Percentiles rank a stretch among this genome's conserved stretches.
phyloP scores from a whole-genome alignment of 2,329 filamentous ascomycete genomes.

The Claviceps paspali region DNA sequence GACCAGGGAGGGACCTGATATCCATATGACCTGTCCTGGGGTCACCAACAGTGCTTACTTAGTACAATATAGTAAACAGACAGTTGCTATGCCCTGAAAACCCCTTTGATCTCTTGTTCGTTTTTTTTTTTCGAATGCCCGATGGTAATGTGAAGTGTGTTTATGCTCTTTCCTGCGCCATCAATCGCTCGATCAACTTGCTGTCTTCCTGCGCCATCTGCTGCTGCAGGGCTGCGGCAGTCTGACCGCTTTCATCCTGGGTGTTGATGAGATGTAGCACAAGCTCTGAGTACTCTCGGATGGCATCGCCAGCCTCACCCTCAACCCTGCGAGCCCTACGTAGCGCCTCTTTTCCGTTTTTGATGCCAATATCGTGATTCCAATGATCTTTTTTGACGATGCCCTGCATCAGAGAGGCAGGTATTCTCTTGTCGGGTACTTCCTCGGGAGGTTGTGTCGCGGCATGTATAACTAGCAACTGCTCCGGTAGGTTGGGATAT shows the following conservation, averaged over 20 bases:
- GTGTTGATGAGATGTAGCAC: conserved; percentile 32
- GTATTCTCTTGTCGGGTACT: conserved; percentile 13
- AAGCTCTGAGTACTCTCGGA: conserved; percentile 45
- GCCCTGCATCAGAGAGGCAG: conserved; percentile 19
- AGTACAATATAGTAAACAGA: conserved; percentile 1
- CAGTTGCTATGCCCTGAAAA: not conserved
- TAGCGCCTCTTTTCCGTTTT: conserved; percentile 38
- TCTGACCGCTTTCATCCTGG: conserved; percentile 15
- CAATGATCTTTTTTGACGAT: conserved; percentile 29
- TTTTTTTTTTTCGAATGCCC: not conserved
- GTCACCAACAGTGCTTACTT: conserved; percentile 1
- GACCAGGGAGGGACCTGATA: conserved; percentile 6
- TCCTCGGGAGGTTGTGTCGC: conserved; percentile 32
- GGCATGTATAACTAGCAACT: conserved; percentile 32
- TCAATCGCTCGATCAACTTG: conserved; percentile 32
- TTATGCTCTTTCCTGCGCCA: conserved; percentile 28
- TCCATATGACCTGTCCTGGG: not conserved
- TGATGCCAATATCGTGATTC: conserved; percentile 42
- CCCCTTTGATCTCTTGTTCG: not conserved
- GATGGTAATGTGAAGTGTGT: not conserved
- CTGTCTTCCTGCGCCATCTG: conserved; percentile 32
- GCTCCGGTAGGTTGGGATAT: conserved; percentile 33
- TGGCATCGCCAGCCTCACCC: conserved; percentile 40
- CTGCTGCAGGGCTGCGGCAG: conserved; percentile 24
- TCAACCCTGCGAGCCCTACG: conserved; percentile 32